A percentile compares a stretch with the other conserved stretches of the same genome.
These are phyloP conservation scores for Mycena capillaripes DNA, from an alignment of 768 basidiomycete species.

Conservation along the genomic window DNA sequence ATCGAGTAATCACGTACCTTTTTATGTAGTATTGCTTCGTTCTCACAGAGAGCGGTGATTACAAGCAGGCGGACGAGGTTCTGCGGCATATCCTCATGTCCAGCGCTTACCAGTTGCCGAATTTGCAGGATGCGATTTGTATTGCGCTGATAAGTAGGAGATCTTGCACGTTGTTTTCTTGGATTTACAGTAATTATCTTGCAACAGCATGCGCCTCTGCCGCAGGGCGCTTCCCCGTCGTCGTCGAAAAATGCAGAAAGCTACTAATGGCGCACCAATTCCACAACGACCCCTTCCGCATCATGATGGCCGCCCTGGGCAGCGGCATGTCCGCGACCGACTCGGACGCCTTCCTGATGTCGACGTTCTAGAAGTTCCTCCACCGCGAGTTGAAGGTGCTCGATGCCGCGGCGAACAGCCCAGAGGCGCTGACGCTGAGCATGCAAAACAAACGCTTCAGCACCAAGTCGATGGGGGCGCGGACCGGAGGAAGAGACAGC, in stretches of 20 bases:
- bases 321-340: conserved; percentile 77
- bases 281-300: conserved; percentile 87
- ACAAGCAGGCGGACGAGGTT: conserved; percentile 79
- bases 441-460: conserved; percentile 64
- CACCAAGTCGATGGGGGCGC: conserved; percentile 49
- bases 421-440: conserved; percentile 75
- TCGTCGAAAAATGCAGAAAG: conserved; percentile 85
- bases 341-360: conserved; percentile 84
- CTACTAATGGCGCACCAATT: conserved; percentile 84
- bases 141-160: conserved; percentile 80
- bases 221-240: conserved; percentile 65
- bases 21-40: conserved; percentile 82
- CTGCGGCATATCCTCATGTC: conserved; percentile 82
- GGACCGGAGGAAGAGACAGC: conserved; percentile 10
- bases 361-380: conserved; percentile 87
- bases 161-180: background rate
- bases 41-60: conserved; percentile 72
- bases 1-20: background rate
- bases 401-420: conserved; percentile 75
- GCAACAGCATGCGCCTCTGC: conserved; percentile 79
- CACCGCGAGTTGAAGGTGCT: conserved; percentile 82
- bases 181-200: conserved; percentile 3
- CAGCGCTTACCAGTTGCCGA: conserved; percentile 75
- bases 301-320: conserved; percentile 80
- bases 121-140: conserved; percentile 78